Base-by-base conservation (phyloP, 78 protist species). In the Cyanophora paradoxa region DNA sequence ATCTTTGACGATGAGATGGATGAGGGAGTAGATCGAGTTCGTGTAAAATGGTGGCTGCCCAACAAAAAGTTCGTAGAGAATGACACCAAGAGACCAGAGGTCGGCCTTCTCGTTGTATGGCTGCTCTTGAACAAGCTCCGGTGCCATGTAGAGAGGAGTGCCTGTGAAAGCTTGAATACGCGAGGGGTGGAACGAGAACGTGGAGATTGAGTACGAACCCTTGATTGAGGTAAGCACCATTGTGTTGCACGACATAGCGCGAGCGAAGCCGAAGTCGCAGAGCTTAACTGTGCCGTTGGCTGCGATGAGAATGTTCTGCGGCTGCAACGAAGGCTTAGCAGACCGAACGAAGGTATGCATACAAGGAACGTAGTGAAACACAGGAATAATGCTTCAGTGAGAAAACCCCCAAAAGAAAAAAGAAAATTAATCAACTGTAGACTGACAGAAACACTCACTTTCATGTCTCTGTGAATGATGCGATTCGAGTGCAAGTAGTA, bases 121-220 rank as follows among this genome's bases (percentile, higher is more conserved):
- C 76, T 69, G 79, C 77, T 87, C 92, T 34, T 85, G 82, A 30
- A 92, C 91, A 17, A 92, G 81, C 63, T 92, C 96, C 8, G 96
- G 96, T 8, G 94, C 90, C 92, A 90, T 90, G 79, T 93, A 93
- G 61, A 93, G 77, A 24, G 97, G 97, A 2, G 97, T 90, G 17
- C 94, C 82, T 68, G 19, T 62, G 10, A 3, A 30, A 6, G 13
- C 13, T 3, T 48, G 28, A 44, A 13, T 6, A 69, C 13, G 20
- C 26, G 14, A 13, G 7, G 64, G 33, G 30, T 6, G 64, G 44
- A 36, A 63, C 28, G 39, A 69, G 16, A 26, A 24, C 7, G 11
- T 3, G 11, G 20, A 3, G 20, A 72, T 4, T 7, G n/a, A 42
- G 39, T 6, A 16, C 57, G 17, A 3, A 56, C 41, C 92, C 61